These are phyloP conservation scores for Picea glauca DNA, from an alignment of 75 land plant genomes.

Conservation along the genomic window DNA sequence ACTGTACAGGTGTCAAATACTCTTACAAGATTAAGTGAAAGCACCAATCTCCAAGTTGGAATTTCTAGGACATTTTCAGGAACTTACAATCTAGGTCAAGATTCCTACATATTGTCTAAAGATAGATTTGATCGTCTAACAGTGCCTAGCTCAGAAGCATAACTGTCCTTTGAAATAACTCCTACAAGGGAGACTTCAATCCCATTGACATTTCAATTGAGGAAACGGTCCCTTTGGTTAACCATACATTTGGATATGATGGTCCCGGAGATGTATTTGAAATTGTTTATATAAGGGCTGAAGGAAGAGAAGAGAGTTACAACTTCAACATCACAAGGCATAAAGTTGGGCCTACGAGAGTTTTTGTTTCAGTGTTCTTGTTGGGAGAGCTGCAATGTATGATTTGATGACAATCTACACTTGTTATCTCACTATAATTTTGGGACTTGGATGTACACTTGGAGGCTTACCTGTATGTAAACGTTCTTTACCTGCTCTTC, in stretches of 20 bases:
- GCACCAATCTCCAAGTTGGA: no score
- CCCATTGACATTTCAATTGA: constrained; percentile 18
- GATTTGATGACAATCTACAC: constrained; percentile 87
- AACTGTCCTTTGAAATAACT: neutral
- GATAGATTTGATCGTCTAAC: neutral
- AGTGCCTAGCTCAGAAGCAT: neutral
- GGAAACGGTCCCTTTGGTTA: no score
- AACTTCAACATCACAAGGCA: constrained; percentile 27
- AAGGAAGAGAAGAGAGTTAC: neutral
- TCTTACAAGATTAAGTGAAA: no score
- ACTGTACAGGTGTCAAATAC: neutral
- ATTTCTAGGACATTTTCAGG: no score
- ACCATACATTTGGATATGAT: constrained; percentile 12
- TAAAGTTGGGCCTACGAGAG: constrained; percentile 78
- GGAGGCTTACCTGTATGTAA: constrained; percentile 51
- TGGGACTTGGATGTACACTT: constrained; percentile 77
- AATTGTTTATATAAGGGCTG: neutral
- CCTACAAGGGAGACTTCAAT: neutral
- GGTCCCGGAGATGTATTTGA: neutral
- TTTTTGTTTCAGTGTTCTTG: constrained; percentile 77
- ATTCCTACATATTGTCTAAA: neutral
- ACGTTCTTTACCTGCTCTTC: constrained; percentile 77
- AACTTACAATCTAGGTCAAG: neutral
- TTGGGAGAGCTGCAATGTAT: constrained; percentile 92
- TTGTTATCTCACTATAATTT: constrained; percentile 77